Conservation (phyloP, 345 rosid species). For the Fremontodendron californicum region DNA sequence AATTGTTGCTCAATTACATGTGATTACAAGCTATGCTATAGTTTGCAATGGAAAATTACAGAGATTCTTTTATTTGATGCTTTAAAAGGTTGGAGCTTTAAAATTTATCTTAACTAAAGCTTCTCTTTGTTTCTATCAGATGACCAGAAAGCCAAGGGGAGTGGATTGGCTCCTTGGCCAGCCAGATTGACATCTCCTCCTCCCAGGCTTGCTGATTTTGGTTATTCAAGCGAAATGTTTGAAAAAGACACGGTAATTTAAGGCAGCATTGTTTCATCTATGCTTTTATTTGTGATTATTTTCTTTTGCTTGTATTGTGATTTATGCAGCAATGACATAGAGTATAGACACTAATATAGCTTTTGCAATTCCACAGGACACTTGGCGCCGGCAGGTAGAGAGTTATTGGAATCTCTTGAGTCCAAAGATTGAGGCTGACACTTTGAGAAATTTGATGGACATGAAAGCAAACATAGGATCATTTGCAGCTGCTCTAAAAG, state of each 20-base stretch:
- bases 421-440: constrained; percentile 61
- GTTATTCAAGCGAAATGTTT: constrained; percentile 71
- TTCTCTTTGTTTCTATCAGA: constrained; percentile 37
- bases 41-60: not conserved
- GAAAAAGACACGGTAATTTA: constrained; percentile 72
- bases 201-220: constrained; percentile 89
- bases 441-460: constrained; percentile 90
- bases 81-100: not conserved
- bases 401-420: constrained; percentile 77
- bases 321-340: not conserved
- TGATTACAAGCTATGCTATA: not conserved
- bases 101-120: constrained; percentile 11
- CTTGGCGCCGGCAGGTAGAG: constrained; percentile 71
- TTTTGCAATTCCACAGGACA: constrained; percentile 46
- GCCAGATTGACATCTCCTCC: constrained; percentile 80
- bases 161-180: constrained; percentile 99
- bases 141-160: constrained; percentile 70
- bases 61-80: not conserved
- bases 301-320: not conserved
- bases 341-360: constrained; percentile 7
- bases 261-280: not conserved
- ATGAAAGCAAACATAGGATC: constrained; percentile 96
- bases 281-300: not conserved
- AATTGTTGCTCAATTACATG: not conserved
- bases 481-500: constrained; percentile 84